A percentile compares a stretch with the other conserved stretches of the same genome.
These are phyloP conservation scores for Myxozyma melibiosi DNA, from an alignment of 805 yeast genomes.

Conservation along the genomic window DNA sequence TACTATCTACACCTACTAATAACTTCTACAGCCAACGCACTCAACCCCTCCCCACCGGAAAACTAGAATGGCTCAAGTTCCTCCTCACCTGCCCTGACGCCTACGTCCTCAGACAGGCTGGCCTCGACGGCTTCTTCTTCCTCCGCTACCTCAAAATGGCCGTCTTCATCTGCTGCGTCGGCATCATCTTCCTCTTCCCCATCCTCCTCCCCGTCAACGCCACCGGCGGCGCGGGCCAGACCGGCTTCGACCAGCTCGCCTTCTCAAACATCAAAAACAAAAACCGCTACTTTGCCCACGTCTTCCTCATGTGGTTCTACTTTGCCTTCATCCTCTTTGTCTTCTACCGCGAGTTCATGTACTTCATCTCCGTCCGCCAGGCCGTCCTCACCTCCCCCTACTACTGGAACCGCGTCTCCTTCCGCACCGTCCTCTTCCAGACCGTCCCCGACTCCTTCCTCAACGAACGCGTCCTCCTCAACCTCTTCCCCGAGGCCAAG, in stretches of 20 bases:
- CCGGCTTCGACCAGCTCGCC: conserved; percentile 75
- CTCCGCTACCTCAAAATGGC: conserved; percentile 71
- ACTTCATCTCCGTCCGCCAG: conserved; percentile 72
- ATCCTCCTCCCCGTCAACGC: conserved; percentile 85
- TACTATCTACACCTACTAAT: not conserved
- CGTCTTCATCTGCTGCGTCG: conserved; percentile 55
- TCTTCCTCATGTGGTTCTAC: conserved; percentile 74
- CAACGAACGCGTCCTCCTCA: conserved; percentile 70
- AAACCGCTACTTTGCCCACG: conserved; percentile 82
- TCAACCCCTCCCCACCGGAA: conserved; percentile 69
- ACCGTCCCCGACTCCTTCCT: conserved; percentile 75
- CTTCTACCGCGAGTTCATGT: conserved; percentile 79
- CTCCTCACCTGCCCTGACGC: conserved; percentile 68
- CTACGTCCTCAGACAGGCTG: conserved; percentile 81
- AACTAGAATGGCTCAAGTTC: conserved; percentile 68
- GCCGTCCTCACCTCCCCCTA: conserved; percentile 80
- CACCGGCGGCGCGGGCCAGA: conserved; percentile 54
- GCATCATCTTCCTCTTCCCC: conserved; percentile 58
- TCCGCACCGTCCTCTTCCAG: conserved; percentile 82
- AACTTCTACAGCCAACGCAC: conserved; percentile 49
- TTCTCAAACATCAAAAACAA: conserved; percentile 71
- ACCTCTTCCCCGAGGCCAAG: conserved; percentile 79
- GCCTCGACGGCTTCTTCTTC: conserved; percentile 92
- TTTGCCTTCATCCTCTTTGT: conserved; percentile 70
- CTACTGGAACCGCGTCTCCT: conserved; percentile 70